Base-by-base conservation (phyloP, 176 grass and related monocot species). In the Microstegium vimineum region DNA sequence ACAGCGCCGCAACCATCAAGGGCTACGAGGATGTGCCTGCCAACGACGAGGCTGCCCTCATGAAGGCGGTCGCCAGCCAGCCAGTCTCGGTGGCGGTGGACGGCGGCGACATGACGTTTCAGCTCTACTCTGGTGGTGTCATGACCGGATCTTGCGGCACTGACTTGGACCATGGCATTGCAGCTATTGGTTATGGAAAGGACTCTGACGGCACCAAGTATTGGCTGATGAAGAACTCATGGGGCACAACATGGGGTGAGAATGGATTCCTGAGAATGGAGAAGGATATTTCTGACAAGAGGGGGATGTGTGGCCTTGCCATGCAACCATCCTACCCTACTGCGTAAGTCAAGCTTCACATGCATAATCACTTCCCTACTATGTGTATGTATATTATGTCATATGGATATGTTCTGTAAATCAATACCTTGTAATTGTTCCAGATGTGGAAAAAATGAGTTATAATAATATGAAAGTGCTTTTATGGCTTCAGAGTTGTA, bases 81-180 rank as follows among this genome's bases (percentile, higher is more conserved):
- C 57, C 57, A 5, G 57, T 61, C 23, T 61, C 23, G n/a, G 77
- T 90, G 11, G 87, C 66, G 1, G 83, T 93, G 3, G 84, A 93
- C 2, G 87, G 69, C 12, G 57, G 84, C 0, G 84, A 83, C 47
- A 42, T 40, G 45, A 82, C 79, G 2, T 93, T 92, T 41, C 76
- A 87, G 14, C 81, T 87, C 30, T 93, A 93, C 77, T 62, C 65
- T 28, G 70, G 75, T 37, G 84, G 84, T 10, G 81, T 90, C 17
- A 86, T 92, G 32, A 86, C 86, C 1, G 83, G 79, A 43, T 80
- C 69, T 0, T 61, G 57, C 4, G 57, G 57, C 57, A 61, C 57
- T 61, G n/a, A 61, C 23, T 10, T 61, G 0, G 57, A 88, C 82
- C 90, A 92, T 23, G 86, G 77, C 2, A 80, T 92, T 47, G 66